phyloP scores from a whole-genome alignment of 108 stramenopile genomes.

The Ochromonas danica region DNA sequence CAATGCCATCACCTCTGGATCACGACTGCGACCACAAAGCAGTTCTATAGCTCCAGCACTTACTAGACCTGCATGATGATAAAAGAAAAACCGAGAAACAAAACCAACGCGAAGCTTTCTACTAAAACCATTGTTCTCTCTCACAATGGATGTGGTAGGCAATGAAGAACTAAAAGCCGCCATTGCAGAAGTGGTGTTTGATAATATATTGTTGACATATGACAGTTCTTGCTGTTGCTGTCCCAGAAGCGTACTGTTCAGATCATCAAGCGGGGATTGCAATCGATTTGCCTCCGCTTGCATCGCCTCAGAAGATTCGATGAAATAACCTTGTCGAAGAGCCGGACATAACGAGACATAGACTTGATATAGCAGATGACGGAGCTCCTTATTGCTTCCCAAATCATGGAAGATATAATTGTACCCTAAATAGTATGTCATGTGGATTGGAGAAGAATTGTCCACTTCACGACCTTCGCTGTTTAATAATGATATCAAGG shows the following conservation, averaged over 20 bases:
- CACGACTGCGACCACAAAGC: not conserved
- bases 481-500: not conserved
- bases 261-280: too few species aligned
- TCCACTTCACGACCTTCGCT: not conserved
- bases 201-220: too few species aligned
- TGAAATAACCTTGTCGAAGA: slow-evolving; percentile 1
- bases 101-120: too few species aligned
- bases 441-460: not conserved
- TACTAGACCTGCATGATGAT: not conserved
- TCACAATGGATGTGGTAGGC: too few species aligned
- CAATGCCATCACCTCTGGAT: not conserved
- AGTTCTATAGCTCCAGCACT: not conserved
- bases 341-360: slow-evolving; percentile 1
- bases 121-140: too few species aligned
- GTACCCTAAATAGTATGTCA: not conserved
- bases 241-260: too few species aligned
- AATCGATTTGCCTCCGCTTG: not conserved
- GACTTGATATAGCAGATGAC: not conserved
- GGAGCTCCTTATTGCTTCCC: not conserved
- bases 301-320: not conserved
- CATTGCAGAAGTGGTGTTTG: too few species aligned
- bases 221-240: not conserved
- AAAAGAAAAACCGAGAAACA: slow-evolving; percentile 17
- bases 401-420: not conserved
- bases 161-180: too few species aligned